A percentile compares a stretch with the other conserved stretches of the same genome.
phyloP scores from a whole-genome alignment of 2,329 filamentous ascomycete species.

The Hypoxylon sp. region DNA sequence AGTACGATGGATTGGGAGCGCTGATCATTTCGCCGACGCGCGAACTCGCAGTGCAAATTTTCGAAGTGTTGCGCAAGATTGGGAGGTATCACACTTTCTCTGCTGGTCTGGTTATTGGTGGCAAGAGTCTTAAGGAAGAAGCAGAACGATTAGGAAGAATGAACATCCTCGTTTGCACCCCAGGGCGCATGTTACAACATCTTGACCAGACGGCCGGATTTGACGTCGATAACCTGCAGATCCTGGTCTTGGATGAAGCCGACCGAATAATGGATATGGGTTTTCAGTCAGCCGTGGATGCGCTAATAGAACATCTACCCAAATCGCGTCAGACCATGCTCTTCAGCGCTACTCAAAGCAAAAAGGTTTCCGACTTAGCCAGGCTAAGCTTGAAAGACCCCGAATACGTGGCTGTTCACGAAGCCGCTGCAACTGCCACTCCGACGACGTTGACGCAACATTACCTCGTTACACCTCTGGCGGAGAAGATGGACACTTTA shows the following conservation, averaged over 20 bases:
- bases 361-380: conserved; percentile 91
- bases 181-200: conserved; percentile 94
- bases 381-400: conserved; percentile 89
- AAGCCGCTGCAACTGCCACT: conserved; percentile 83
- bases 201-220: conserved; percentile 93
- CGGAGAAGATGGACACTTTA: conserved; percentile 91
- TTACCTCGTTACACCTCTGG: conserved; percentile 87
- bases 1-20: conserved; percentile 91
- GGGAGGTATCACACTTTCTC: conserved; percentile 92
- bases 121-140: conserved; percentile 90
- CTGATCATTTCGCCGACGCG: conserved; percentile 94
- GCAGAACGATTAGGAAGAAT: conserved; percentile 87
- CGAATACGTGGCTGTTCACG: conserved; percentile 95
- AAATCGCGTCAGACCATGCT: conserved; percentile 89
- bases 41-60: conserved; percentile 96
- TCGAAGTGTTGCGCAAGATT: conserved; percentile 91
- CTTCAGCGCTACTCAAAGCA: conserved; percentile 97
- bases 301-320: conserved; percentile 91
- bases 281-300: conserved; percentile 91
- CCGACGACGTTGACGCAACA: conserved; percentile 89
- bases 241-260: conserved; percentile 94
- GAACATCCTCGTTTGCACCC: conserved; percentile 98
- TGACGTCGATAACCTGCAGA: conserved; percentile 90
- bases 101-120: conserved; percentile 92
- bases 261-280: conserved; percentile 99